A percentile compares a stretch with the other conserved stretches of the same genome.
Evolutionary conservation across 2,329 filamentous ascomycete species (phyloP).

Genomic region (Ascochyta lentis): DNA sequence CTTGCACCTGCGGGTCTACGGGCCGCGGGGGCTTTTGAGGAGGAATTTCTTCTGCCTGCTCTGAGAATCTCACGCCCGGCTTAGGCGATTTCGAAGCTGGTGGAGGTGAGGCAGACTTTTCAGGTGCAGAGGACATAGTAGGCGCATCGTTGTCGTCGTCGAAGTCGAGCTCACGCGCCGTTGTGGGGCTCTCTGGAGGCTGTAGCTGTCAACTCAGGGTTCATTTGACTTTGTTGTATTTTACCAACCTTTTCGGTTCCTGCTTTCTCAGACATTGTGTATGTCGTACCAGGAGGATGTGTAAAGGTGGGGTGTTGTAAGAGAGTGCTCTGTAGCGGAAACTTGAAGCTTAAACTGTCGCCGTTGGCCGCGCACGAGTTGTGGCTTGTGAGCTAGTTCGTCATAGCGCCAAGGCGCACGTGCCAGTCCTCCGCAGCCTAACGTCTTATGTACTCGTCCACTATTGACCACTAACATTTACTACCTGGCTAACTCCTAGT

Average conservation of each 20-base stretch:
- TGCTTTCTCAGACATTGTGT: constrained; percentile 16
- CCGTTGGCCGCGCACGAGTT: constrained; percentile 17
- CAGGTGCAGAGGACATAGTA: constrained; percentile 31
- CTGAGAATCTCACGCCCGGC: constrained; percentile 56
- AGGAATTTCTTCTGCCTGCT: constrained; percentile 62
- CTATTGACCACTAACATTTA: too few species aligned
- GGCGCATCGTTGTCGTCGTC: constrained; percentile 62
- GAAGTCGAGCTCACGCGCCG: constrained; percentile 63
- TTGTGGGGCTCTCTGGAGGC: constrained; percentile 53
- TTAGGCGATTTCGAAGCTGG: constrained; percentile 40
- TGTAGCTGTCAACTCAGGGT: constrained; percentile 14
- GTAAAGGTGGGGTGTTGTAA: background rate
- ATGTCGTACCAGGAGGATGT: background rate
- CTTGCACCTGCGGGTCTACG: constrained; percentile 80
- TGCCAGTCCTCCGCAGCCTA: background rate
- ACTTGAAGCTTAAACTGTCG: constrained; percentile 11
- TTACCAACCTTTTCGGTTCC: constrained; percentile 40
- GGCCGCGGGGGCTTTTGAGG: constrained; percentile 83
- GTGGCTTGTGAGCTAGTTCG: constrained; percentile 12
- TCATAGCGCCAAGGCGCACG: constrained; percentile 17
- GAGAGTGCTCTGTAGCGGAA: constrained; percentile 1
- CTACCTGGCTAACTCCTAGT: too few species aligned
- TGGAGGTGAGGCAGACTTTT: constrained; percentile 41
- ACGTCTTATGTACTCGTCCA: background rate
- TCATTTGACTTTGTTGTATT: background rate